Evolutionary conservation across 164 flowering plant species (phyloP), one percentile per base, ranked within the genome.

Genomic region (Dillenia turbinata): DNA sequence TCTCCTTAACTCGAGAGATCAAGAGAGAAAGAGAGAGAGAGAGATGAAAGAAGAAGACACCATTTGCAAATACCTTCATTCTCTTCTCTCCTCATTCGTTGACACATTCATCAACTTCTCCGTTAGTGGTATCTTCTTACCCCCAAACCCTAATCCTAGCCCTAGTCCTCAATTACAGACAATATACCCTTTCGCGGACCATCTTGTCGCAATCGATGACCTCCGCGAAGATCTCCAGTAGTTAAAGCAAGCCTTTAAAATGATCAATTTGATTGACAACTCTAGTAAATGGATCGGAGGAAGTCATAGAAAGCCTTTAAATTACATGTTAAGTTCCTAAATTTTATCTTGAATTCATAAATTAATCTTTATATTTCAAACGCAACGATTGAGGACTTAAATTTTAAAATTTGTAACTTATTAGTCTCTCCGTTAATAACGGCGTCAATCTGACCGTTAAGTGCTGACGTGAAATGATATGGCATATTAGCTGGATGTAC

Each of bases 31-130:
- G n/a, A n/a, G n/a, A n/a, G n/a, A n/a, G 56, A 14, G 24, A 7
- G 44, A 56, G 16, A 3, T 49, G 8, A 46, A 7, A 22, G 60
- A 44, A 43, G 54, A 65, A 12, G 43, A 65, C 11, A 10, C 15
- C 1, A 2, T 65, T 11, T 87, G 93, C 78, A 56, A 63, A 60
- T 64, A 61, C 44, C 26, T 86, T 40, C 86, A 85, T 9, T 14
- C 0, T 7, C 61, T 75, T 3, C 75, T 88, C 68, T 75, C 91
- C 57, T 77, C 86, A 5, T 88, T 88, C 63, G 69, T 85, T 1
- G 95, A 88, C 68, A 59, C 91, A 12, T 88, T 88, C 64, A 83
- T 88, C 10, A 91, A 88, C 68, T 88, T 78, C 78, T 60, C 87
- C 5, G 81, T 83, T 24, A 69, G 78, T 52, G 83, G 85, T 48